phyloP scores from a whole-genome alignment of 164 flowering plant species.

The Liriodendron chinense region DNA sequence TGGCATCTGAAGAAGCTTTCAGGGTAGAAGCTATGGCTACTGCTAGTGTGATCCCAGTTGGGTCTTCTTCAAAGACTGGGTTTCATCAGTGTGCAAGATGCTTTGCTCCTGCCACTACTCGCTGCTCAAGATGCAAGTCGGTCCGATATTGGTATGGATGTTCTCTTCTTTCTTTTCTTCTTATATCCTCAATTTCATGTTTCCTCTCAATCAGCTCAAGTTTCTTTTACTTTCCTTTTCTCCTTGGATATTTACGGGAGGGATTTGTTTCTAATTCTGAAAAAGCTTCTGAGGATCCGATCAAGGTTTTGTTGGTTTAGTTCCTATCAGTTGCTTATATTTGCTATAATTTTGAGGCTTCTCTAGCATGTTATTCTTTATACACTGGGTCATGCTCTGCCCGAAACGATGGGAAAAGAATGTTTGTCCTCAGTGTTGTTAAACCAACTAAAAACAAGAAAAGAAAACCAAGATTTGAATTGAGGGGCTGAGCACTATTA shows the following conservation, averaged over 20 bases:
- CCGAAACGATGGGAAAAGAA: not conserved
- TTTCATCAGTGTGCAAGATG: slow-evolving; percentile 69
- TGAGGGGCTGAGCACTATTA: not conserved
- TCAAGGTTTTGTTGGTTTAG: not conserved
- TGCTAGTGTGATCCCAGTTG: slow-evolving; percentile 35
- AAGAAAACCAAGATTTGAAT: not conserved
- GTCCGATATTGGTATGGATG: slow-evolving; percentile 70
- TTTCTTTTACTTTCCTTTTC: no score
- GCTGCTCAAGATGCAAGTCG: slow-evolving; percentile 88
- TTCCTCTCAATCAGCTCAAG: not conserved
- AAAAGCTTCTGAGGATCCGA: not conserved
- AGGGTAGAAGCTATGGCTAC: slow-evolving; percentile 46
- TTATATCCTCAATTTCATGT: not conserved
- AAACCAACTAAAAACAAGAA: not conserved
- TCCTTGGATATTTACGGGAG: not conserved
- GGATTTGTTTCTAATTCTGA: not conserved
- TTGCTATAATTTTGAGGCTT: not conserved
- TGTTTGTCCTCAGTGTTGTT: not conserved
- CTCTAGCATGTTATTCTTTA: no score
- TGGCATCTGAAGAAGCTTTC: slow-evolving; percentile 64
- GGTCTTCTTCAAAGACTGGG: slow-evolving; percentile 30
- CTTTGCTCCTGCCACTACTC: slow-evolving; percentile 69
- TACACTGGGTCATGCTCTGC: not conserved
- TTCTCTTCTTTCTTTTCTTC: not conserved
- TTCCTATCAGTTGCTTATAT: no score